These are phyloP conservation scores for Lentinula novae-zelandiae DNA, from an alignment of 1,284 basidiomycete species.

Conservation along the genomic window DNA sequence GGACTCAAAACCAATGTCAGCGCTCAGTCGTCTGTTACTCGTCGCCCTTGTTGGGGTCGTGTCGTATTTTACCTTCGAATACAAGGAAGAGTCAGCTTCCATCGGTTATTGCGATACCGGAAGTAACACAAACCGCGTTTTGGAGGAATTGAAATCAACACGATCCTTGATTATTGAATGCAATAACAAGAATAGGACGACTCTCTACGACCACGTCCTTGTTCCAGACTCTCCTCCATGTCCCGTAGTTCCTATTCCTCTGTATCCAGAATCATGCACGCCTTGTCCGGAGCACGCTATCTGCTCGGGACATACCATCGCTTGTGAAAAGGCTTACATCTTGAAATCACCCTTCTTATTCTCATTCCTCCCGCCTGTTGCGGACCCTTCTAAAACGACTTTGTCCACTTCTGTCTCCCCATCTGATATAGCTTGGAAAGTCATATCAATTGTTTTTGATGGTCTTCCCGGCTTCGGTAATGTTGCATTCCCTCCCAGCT, in stretches of 20 bases:
- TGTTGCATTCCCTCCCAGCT: constrained; percentile 76
- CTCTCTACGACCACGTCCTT: constrained; percentile 26
- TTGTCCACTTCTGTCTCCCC: constrained; percentile 36
- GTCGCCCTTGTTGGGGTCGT: constrained; percentile 29
- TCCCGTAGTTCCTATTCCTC: constrained; percentile 50
- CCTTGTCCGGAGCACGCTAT: constrained; percentile 82
- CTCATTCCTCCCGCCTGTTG: constrained; percentile 43
- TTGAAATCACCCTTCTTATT: constrained; percentile 62
- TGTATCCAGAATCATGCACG: constrained; percentile 72
- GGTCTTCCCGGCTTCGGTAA: constrained; percentile 79
- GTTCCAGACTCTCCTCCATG: constrained; percentile 40
- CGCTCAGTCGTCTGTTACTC: constrained; percentile 29
- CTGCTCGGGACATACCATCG: constrained; percentile 62
- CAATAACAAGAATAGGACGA: constrained; percentile 50
- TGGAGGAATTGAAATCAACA: constrained; percentile 45
- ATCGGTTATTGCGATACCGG: constrained; percentile 84
- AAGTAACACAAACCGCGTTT: constrained; percentile 55
- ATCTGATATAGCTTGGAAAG: constrained; percentile 41
- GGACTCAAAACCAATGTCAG: constrained; percentile 14
- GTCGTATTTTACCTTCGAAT: constrained; percentile 43
- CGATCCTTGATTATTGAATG: constrained; percentile 55
- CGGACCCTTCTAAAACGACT: constrained; percentile 33
- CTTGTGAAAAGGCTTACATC: constrained; percentile 77
- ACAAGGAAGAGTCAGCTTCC: constrained; percentile 63
- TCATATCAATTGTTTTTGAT: constrained; percentile 47